phyloP scores from a whole-genome alignment of 345 rosid species.

The Carallia pectinifolia region DNA sequence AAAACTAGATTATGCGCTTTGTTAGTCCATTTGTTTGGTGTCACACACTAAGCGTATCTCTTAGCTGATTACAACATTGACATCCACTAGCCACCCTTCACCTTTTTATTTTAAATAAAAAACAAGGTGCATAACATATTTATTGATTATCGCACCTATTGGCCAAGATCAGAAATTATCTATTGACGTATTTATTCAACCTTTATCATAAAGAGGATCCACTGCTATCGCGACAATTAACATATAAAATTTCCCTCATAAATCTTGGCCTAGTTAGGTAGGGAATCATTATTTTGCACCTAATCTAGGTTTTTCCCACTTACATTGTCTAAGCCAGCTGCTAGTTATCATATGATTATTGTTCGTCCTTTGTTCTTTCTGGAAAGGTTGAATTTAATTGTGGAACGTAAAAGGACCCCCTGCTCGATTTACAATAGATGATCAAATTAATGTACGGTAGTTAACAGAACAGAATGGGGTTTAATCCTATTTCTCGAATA shows the following conservation, averaged over 20 bases:
- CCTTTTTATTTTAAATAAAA: neutral
- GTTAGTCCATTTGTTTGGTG: constrained; percentile 27
- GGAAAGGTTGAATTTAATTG: too few species aligned
- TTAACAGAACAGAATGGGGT: too few species aligned
- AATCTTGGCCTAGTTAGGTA: constrained; percentile 3
- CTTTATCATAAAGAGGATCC: too few species aligned
- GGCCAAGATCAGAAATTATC: too few species aligned
- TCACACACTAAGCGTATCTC: constrained; percentile 28
- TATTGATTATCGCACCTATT: too few species aligned
- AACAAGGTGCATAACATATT: too few species aligned
- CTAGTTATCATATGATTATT: neutral
- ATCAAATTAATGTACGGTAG: too few species aligned
- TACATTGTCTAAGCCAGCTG: neutral
- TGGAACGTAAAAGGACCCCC: too few species aligned
- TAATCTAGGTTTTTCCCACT: constrained; percentile 9
- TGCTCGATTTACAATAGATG: too few species aligned
- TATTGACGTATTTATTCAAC: too few species aligned
- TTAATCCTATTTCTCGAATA: too few species aligned
- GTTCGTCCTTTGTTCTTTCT: neutral
- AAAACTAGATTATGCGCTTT: constrained; percentile 13
- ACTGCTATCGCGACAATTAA: constrained; percentile 3
- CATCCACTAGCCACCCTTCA: constrained; percentile 47
- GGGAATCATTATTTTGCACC: constrained; percentile 23
- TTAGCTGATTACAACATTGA: constrained; percentile 10
- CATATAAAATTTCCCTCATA: neutral